Base-by-base conservation (phyloP, 306 rosid species). In the Quercus glauca region DNA sequence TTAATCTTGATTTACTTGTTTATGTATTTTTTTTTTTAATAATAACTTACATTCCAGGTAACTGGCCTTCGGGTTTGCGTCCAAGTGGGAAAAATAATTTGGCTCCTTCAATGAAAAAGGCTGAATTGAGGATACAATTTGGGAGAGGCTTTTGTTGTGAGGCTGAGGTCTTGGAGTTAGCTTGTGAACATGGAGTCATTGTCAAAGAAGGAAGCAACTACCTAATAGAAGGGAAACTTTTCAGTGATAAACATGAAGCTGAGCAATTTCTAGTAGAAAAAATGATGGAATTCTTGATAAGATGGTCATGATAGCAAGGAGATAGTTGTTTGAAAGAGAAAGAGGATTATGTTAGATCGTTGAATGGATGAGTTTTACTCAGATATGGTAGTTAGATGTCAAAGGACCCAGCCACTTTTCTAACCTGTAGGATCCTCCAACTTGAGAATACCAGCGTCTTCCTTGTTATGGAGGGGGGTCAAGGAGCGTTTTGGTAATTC, bases 41-140 rank as follows among this genome's bases (percentile, higher is more conserved):
- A 80, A 28, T 71, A 64, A 55, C 37, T 74, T 63, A 25, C 69
- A 43, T 63, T 83, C 83, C 86, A 94, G 97, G 90, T 84, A 58
- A 88, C 84, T 28, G 97, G 98, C 69, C 82, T 89, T 52, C 80
- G 71, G 76, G 77, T 91, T n/a, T 78, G 82, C 17, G 91, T 65
- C 37, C 92, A 90, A 83, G 92, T 92, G 71, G 84, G 80, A 92
- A 94, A 85, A 94, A 94, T 70, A 94, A 92, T 80, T 84, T 94
- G 60, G 96, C 96, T 55, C 91, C 92, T 80, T 80, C 94, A 64
- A 71, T 82, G 80, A 92, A 87, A 80, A 91, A 79, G 77, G 91
- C 88, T 10, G 88, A 91, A 64, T 76, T 92, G 68, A 90, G 83
- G 68, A 88, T 94, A 83, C 80, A 76, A 29, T 94, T 92, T 73